Conservation (phyloP, 1,284 basidiomycete species). For the Fomitopsis betulina region DNA sequence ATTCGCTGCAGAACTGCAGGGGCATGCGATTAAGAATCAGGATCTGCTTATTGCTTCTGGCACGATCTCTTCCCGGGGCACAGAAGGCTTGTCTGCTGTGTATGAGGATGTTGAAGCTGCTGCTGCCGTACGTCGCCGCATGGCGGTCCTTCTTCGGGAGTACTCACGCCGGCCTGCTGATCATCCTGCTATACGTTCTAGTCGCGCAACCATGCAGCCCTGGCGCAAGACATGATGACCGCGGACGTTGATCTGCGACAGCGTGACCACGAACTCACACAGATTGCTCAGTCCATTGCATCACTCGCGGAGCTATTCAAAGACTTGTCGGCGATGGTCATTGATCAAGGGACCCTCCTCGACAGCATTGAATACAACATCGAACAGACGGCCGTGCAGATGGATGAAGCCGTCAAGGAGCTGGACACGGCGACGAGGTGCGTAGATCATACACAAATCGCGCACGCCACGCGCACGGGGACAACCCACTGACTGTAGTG, state of each 20-base stretch:
- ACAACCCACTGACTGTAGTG: background rate
- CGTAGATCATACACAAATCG: constrained; percentile 7
- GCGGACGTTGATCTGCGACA: constrained; percentile 50
- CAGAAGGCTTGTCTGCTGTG: constrained; percentile 75
- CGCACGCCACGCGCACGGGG: background rate
- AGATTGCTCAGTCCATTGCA: constrained; percentile 91
- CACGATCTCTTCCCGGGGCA: constrained; percentile 74
- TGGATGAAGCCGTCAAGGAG: constrained; percentile 84
- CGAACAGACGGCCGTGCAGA: constrained; percentile 81
- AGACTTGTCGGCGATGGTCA: constrained; percentile 89
- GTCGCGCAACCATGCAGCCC: constrained; percentile 32
- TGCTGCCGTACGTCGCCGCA: constrained; percentile 48
- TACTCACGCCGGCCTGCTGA: constrained; percentile 10
- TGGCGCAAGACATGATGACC: constrained; percentile 34
- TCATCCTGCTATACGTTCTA: constrained; percentile 18
- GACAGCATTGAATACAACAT: constrained; percentile 99
- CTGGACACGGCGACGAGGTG: constrained; percentile 79
- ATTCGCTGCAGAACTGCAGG: constrained; percentile 70
- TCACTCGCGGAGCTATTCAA: constrained; percentile 94
- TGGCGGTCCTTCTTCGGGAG: constrained; percentile 21
- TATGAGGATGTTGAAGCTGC: constrained; percentile 83
- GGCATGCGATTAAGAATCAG: constrained; percentile 92
- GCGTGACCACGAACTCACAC: constrained; percentile 78
- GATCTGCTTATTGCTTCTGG: constrained; percentile 86
- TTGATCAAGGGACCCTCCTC: constrained; percentile 96